These are phyloP conservation scores for Elaeis oleifera DNA, from an alignment of 202 grass and related monocot species.

Conservation along the genomic window DNA sequence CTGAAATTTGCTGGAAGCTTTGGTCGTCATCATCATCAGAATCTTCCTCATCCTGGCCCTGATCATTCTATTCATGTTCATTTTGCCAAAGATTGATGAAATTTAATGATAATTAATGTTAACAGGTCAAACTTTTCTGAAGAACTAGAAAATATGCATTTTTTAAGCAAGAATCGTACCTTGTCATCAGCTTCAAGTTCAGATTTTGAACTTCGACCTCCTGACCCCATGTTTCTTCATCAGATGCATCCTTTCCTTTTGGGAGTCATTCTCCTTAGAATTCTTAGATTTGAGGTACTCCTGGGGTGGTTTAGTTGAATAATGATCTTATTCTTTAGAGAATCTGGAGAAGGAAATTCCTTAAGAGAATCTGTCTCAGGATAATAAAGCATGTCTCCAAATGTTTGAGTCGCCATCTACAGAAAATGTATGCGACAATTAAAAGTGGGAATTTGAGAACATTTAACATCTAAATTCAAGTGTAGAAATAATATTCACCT, in stretches of 20 bases:
- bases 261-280: constrained; percentile 19
- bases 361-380: constrained; percentile 1
- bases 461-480: too few species aligned
- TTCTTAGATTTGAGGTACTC: constrained; percentile 50
- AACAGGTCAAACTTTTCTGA: constrained; percentile 11
- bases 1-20: constrained; percentile 44
- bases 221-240: constrained; percentile 35
- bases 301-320: constrained; percentile 47
- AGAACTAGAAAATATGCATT: constrained; percentile 5
- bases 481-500: background rate
- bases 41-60: constrained; percentile 45
- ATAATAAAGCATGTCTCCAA: constrained; percentile 9
- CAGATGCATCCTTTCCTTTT: constrained; percentile 20
- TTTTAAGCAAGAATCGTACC: constrained; percentile 25
- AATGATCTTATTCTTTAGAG: constrained; percentile 2
- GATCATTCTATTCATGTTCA: constrained; percentile 1
- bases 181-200: constrained; percentile 45
- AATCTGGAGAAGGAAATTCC: constrained; percentile 8
- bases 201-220: constrained; percentile 27
- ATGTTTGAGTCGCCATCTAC: constrained; percentile 1
- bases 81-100: background rate
- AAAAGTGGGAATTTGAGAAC: background rate
- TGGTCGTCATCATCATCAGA: constrained; percentile 42
- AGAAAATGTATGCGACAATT: background rate
- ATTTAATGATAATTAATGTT: constrained; percentile 12